A percentile compares a stretch with the other conserved stretches of the same genome.
phyloP scores from a whole-genome alignment of 805 yeast species.

The Metschnikowia koreensis region DNA sequence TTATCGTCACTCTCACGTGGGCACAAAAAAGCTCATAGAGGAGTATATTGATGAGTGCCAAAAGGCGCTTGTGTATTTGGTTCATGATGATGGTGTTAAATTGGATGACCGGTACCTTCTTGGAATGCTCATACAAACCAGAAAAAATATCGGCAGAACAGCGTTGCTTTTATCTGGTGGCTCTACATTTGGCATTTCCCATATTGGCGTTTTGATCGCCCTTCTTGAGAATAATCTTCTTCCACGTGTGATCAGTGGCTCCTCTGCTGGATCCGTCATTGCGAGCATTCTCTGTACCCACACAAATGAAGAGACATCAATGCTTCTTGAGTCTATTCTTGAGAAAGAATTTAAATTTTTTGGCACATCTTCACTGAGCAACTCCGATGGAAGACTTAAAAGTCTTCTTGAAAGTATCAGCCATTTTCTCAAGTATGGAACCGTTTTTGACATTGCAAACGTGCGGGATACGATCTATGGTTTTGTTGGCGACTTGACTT shows the following conservation, averaged over 20 bases:
- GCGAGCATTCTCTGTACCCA: slow-evolving; percentile 86
- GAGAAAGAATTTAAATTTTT: slow-evolving; percentile 54
- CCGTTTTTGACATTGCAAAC: slow-evolving; percentile 79
- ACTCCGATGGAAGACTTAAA: slow-evolving; percentile 51
- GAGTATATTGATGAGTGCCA: slow-evolving; percentile 81
- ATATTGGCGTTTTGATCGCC: slow-evolving; percentile 86
- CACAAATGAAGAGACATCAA: slow-evolving; percentile 65
- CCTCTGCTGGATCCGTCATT: slow-evolving; percentile 93
- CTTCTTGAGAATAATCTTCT: slow-evolving; percentile 69
- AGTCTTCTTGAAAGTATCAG: slow-evolving; percentile 37
- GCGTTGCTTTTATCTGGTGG: slow-evolving; percentile 97
- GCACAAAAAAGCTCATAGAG: slow-evolving; percentile 82
- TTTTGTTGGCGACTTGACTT: slow-evolving; percentile 85
- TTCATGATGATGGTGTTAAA: slow-evolving; percentile 35
- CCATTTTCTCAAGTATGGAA: slow-evolving; percentile 76
- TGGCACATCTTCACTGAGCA: slow-evolving; percentile 24
- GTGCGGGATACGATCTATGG: slow-evolving; percentile 70
- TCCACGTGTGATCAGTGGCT: slow-evolving; percentile 89
- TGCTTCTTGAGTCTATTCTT: slow-evolving; percentile 58
- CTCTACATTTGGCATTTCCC: slow-evolving; percentile 88
- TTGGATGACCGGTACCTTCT: slow-evolving; percentile 69
- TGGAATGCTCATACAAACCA: slow-evolving; percentile 79
- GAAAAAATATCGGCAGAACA: slow-evolving; percentile 90
- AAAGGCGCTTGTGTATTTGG: slow-evolving; percentile 38
- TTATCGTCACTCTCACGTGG: slow-evolving; percentile 75